Percentiles rank a stretch among this genome's conserved stretches.
These are phyloP conservation scores for Aspergillus tubingensis DNA, from an alignment of 2,329 filamentous ascomycete genomes.

Conservation along the genomic window DNA sequence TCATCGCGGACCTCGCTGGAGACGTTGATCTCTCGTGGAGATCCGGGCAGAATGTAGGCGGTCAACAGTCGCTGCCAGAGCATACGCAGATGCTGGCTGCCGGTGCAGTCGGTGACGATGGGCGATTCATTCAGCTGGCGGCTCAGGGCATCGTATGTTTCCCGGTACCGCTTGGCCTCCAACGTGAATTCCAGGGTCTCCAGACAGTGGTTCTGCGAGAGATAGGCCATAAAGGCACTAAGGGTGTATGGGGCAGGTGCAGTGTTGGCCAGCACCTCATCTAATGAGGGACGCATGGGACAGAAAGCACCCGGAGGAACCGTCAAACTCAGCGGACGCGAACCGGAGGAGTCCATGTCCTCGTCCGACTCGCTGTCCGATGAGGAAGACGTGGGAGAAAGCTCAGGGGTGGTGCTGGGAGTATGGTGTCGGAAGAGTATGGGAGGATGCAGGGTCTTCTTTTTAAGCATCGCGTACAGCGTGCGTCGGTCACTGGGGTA, in stretches of 20 bases:
- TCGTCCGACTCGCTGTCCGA: conserved; percentile 48
- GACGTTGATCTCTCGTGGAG: conserved; percentile 86
- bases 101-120: conserved; percentile 54
- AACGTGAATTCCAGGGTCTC: conserved; percentile 97
- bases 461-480: conserved; percentile 42
- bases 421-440: conserved; percentile 41
- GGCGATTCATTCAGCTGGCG: conserved; percentile 51
- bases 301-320: conserved; percentile 42
- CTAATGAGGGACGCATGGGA: conserved; percentile 68
- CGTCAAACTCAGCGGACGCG: conserved; percentile 48
- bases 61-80: conserved; percentile 87
- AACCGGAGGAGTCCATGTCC: conserved; percentile 45
- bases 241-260: conserved; percentile 88
- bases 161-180: conserved; percentile 83
- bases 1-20: conserved; percentile 81
- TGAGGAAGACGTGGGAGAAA: conserved; percentile 44
- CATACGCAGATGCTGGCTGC: conserved; percentile 70
- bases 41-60: conserved; percentile 84
- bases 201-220: conserved; percentile 95
- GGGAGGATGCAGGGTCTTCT: conserved; percentile 39
- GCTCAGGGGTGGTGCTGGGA: conserved; percentile 48
- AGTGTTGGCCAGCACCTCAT: conserved; percentile 83
- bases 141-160: conserved; percentile 63
- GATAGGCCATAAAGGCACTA: conserved; percentile 90
- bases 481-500: conserved; percentile 24